These are phyloP conservation scores for Trametes punicea DNA, from an alignment of 768 basidiomycete species.

Conservation along the genomic window DNA sequence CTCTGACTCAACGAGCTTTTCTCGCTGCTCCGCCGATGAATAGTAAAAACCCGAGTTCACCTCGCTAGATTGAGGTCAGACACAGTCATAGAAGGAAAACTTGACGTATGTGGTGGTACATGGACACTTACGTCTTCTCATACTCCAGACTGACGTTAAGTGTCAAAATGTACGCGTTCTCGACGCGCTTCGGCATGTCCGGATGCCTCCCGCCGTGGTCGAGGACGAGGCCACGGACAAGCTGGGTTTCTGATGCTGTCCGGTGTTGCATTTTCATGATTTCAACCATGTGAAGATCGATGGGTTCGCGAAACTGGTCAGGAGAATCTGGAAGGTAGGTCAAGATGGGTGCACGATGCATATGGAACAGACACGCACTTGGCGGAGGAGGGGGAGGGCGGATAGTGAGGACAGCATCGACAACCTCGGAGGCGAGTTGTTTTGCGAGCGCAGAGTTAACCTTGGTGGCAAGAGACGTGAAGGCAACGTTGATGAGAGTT, in stretches of 20 bases:
- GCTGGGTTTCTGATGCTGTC: slow-evolving; percentile 94
- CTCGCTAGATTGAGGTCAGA: slow-evolving; percentile 56
- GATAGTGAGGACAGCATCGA: slow-evolving; percentile 92
- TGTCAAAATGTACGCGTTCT: slow-evolving; percentile 93
- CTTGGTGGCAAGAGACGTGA: slow-evolving; percentile 96
- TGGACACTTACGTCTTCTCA: slow-evolving; percentile 90
- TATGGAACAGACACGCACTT: slow-evolving; percentile 39
- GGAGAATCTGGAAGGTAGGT: slow-evolving; percentile 43
- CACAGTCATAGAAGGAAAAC: slow-evolving; percentile 12
- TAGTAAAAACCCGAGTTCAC: slow-evolving; percentile 99
- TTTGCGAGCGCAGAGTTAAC: slow-evolving; percentile 78
- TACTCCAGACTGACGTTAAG: slow-evolving; percentile 98
- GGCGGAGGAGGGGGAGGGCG: slow-evolving; percentile 60
- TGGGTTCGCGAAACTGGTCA: slow-evolving; percentile 80
- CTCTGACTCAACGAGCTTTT: slow-evolving; percentile 98
- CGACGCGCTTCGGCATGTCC: slow-evolving; percentile 98
- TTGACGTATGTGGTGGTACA: not conserved
- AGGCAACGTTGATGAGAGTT: slow-evolving; percentile 87
- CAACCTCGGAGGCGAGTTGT: slow-evolving; percentile 86
- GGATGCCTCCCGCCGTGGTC: slow-evolving; percentile 98
- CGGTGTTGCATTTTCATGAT: slow-evolving; percentile 99
- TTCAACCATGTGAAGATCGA: slow-evolving; percentile 99
- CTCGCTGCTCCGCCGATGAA: slow-evolving; percentile 95
- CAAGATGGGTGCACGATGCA: slow-evolving; percentile 23
- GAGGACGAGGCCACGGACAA: slow-evolving; percentile 91